Evolutionary conservation across 106 monocot genomes (phyloP), one percentile per base, ranked within the genome.

Genomic region (Cymbidium sinense): DNA sequence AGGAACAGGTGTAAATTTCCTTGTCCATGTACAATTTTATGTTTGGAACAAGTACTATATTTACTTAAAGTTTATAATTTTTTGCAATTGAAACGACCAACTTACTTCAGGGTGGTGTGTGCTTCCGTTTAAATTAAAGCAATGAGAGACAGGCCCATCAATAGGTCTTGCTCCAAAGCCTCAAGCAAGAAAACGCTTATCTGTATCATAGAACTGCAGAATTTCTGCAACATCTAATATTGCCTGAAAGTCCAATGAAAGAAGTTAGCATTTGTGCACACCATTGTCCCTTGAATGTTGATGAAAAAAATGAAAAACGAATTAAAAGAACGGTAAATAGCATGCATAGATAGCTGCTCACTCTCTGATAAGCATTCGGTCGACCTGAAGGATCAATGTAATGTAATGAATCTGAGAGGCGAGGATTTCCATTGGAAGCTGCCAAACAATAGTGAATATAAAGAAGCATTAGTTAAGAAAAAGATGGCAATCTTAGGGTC

Each of bases 341-440:
- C n/a, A n/a, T n/a, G n/a, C n/a, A n/a, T n/a, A n/a, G n/a, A n/a
- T 30, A 77, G 41, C 34, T 77, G 25, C 96, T 91, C 78, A 96
- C 96, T 87, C 91, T 93, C 76, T 96, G 96, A 81, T 96, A 96
- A 44, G 90, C 93, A 91, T 96, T 96, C 74, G 85, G 89, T 19
- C 96, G 88, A 64, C 96, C 96, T 47, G 93, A 87, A 34, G 88
- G 91, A 51, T 96, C 96, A 86, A 96, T 96, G 65, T 93, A 96
- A 75, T 96, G 96, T 84, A 96, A 91, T 74, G 96, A 96, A 85
- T 96, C 96, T 29, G 93, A 93, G 36, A 96, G 87, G 18, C 96
- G 93, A 28, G 93, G 89, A 82, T 96, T 96, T 80, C 96, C 96
- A 93, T 96, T 96, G 73, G 96, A 96, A 80, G 96, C 96, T 96